phyloP scores from a whole-genome alignment of 192 early-diverging fungal genomes.

The Globomyces pollinis-pini region DNA sequence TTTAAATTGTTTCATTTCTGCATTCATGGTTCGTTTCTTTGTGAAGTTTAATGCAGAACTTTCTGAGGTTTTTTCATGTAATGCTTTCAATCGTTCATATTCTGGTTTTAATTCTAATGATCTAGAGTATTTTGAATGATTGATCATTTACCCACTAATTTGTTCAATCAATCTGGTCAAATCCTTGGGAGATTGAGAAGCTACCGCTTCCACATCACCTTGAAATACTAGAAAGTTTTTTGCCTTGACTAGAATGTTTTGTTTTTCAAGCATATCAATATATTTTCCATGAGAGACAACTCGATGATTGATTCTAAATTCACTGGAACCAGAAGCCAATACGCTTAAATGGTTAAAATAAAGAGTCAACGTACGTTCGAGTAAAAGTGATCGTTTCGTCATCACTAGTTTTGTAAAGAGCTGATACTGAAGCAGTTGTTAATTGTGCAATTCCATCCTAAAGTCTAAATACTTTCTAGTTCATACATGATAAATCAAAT shows the following conservation, averaged over 20 bases:
- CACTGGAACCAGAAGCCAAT: constrained; percentile 52
- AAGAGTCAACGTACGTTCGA: no score
- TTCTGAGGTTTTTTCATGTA: constrained; percentile 82
- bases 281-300: constrained; percentile 69
- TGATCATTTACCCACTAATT: constrained; percentile 77
- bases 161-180: constrained; percentile 91
- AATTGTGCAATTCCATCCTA: constrained; percentile 40
- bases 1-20: constrained; percentile 87
- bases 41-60: constrained; percentile 83
- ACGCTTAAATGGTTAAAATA: constrained; percentile 1
- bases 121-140: constrained; percentile 24
- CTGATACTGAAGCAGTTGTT: constrained; percentile 62
- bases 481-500: constrained; percentile 70
- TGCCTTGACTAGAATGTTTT: constrained; percentile 92
- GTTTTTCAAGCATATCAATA: constrained; percentile 63
- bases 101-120: constrained; percentile 83
- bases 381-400: constrained; percentile 19
- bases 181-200: constrained; percentile 91
- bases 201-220: constrained; percentile 95
- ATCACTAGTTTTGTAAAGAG: constrained; percentile 68
- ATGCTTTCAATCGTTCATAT: constrained; percentile 76
- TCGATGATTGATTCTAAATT: constrained; percentile 81
- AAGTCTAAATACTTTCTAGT: constrained; percentile 34
- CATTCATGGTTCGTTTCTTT: constrained; percentile 77
- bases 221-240: constrained; percentile 95